Conservation (phyloP, 495 filamentous ascomycete genomes). For the Trichoderma virens region DNA sequence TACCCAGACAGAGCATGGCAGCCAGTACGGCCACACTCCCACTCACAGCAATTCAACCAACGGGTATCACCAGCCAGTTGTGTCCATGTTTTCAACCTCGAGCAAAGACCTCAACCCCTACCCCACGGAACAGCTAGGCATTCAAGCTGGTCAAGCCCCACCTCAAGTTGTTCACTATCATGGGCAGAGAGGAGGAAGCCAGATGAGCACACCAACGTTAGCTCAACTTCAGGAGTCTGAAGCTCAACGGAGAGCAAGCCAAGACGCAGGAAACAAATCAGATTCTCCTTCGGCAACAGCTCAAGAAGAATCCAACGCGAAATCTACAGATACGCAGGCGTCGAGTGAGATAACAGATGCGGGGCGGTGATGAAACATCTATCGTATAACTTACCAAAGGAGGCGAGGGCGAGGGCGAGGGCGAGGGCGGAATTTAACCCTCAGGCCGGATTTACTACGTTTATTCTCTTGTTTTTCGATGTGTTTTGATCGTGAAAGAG, state of each 20-base stretch:
- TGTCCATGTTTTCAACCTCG: slow-evolving; percentile 69
- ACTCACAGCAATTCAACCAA: slow-evolving; percentile 35
- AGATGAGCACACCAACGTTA: slow-evolving; percentile 51
- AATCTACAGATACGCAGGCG: background rate
- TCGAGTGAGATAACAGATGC: background rate
- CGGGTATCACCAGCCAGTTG: slow-evolving; percentile 56
- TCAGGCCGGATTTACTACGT: background rate
- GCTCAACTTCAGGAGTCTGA: slow-evolving; percentile 32
- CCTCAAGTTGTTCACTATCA: slow-evolving; percentile 58
- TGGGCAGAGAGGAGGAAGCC: slow-evolving; percentile 50
- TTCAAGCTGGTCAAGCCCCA: slow-evolving; percentile 49
- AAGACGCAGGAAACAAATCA: slow-evolving; percentile 27
- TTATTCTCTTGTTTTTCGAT: background rate
- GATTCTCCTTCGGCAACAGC: slow-evolving; percentile 15
- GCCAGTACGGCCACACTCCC: slow-evolving; percentile 33
- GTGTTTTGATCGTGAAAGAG: background rate
- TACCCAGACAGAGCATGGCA: slow-evolving; percentile 45
- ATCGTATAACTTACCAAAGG: background rate
- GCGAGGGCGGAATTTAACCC: background rate
- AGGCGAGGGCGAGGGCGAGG: too few species aligned
- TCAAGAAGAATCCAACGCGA: background rate
- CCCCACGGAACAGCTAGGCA: slow-evolving; percentile 53
- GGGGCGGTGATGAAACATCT: background rate
- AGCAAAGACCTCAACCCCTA: slow-evolving; percentile 68
- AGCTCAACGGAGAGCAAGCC: slow-evolving; percentile 30